A percentile compares a stretch with the other conserved stretches of the same genome.
Evolutionary conservation across 345 rosid genomes (phyloP).

Genomic region (Gossypium herbaceum): DNA sequence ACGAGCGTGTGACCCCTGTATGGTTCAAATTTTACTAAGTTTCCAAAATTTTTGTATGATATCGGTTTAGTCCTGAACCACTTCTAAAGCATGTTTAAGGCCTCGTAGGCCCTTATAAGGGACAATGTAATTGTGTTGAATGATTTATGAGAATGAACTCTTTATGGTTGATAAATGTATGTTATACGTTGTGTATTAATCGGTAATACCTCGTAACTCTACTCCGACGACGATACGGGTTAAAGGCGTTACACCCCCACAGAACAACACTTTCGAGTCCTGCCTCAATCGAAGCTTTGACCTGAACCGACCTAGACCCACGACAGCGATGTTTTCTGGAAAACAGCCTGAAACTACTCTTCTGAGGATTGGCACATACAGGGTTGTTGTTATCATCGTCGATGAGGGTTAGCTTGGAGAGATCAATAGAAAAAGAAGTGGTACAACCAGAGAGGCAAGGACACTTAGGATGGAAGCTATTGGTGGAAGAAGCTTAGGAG

Average conservation of each 20-base stretch:
- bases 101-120: no score
- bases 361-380: slow-evolving; percentile 23
- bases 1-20: no score
- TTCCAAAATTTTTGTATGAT: no score
- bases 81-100: no score
- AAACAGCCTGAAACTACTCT: slow-evolving; percentile 41
- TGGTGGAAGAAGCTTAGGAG: slow-evolving; percentile 27
- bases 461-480: slow-evolving; percentile 45
- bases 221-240: no score
- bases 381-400: slow-evolving; percentile 48
- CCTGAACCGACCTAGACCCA: slow-evolving; percentile 91
- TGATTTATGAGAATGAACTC: no score
- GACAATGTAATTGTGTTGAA: no score
- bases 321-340: slow-evolving; percentile 68
- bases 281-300: slow-evolving; percentile 88
- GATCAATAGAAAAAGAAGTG: slow-evolving; percentile 72
- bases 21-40: no score
- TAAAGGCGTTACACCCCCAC: slow-evolving; percentile 37
- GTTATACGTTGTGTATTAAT: no score
- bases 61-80: no score
- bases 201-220: no score
- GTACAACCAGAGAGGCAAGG: slow-evolving; percentile 92
- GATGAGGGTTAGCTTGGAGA: slow-evolving; percentile 65
- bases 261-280: slow-evolving; percentile 73
- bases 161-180: no score